Percentiles rank a stretch among this genome's conserved stretches.
Conservation (phyloP, 129 eudicot genomes). For the Escallonia rubra region DNA sequence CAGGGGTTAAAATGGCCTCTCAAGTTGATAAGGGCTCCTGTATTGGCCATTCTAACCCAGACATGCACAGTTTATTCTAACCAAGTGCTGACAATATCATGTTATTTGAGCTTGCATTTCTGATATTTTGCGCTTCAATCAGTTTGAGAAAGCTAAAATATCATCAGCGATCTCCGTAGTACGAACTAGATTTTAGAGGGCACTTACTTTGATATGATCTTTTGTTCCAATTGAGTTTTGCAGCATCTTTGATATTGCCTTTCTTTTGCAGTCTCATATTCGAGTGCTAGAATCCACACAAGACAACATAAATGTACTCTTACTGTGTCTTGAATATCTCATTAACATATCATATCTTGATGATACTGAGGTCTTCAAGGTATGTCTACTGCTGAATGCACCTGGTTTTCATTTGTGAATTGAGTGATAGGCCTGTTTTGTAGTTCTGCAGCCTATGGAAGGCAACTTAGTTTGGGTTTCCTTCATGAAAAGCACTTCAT, state of each 20-base stretch:
- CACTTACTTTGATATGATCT: background rate
- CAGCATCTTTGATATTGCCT: background rate
- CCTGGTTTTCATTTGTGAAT: background rate
- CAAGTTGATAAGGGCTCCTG: too few relatives aligned
- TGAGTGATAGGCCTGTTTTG: background rate
- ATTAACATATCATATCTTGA: constrained; percentile 92
- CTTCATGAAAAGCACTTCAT: background rate
- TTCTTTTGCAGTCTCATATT: constrained; percentile 66
- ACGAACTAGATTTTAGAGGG: too few relatives aligned
- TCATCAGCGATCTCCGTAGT: too few relatives aligned
- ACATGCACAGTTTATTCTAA: too few relatives aligned
- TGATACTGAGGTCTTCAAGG: constrained; percentile 98
- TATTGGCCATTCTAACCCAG: too few relatives aligned
- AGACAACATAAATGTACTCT: constrained; percentile 64
- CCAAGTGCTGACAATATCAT: too few relatives aligned
- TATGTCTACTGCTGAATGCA: constrained; percentile 8
- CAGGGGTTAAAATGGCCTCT: too few relatives aligned
- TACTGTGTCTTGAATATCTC: constrained; percentile 80
- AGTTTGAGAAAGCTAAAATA: too few relatives aligned
- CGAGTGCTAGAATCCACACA: constrained; percentile 77
- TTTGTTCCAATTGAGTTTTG: background rate
- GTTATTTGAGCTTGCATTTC: too few relatives aligned
- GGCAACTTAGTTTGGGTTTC: background rate
- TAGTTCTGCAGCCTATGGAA: background rate
- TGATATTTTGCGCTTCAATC: too few relatives aligned